phyloP scores from a whole-genome alignment of 768 basidiomycete species.

The Baorangia bicolor region DNA sequence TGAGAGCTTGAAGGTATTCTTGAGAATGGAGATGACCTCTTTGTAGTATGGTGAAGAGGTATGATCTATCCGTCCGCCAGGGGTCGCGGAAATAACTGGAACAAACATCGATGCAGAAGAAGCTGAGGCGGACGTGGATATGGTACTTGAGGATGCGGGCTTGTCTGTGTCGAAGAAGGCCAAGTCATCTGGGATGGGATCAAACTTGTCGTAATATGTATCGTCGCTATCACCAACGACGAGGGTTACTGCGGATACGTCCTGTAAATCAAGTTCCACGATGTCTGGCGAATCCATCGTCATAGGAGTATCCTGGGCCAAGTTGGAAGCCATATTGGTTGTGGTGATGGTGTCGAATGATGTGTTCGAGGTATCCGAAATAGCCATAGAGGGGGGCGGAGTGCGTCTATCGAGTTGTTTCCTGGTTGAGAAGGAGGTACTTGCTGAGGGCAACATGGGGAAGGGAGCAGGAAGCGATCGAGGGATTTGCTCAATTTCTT shows the following conservation, averaged over 20 bases:
- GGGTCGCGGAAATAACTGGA: background rate
- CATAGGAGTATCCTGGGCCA: slow-evolving; percentile 1
- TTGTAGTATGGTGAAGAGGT: slow-evolving; percentile 33
- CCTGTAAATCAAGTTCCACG: slow-evolving; percentile 23
- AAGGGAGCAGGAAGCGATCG: background rate
- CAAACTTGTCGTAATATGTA: slow-evolving; percentile 46
- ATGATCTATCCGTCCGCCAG: slow-evolving; percentile 26
- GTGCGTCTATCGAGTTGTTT: slow-evolving; percentile 7
- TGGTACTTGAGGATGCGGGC: slow-evolving; percentile 7
- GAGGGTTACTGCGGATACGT: slow-evolving; percentile 18
- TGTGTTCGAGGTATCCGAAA: slow-evolving; percentile 18
- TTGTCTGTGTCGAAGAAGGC: slow-evolving; percentile 13
- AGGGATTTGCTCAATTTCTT: background rate
- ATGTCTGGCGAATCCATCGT: slow-evolving; percentile 11
- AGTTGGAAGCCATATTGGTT: background rate
- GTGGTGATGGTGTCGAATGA: slow-evolving; percentile 4
- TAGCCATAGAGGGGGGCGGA: slow-evolving; percentile 14
- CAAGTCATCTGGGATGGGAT: slow-evolving; percentile 29
- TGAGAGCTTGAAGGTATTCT: slow-evolving; percentile 55
- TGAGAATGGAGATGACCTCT: slow-evolving; percentile 33
- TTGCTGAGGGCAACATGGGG: slow-evolving; percentile 1
- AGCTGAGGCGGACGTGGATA: slow-evolving; percentile 4
- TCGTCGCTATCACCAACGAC: slow-evolving; percentile 42
- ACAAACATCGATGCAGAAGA: slow-evolving; percentile 9
- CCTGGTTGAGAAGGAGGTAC: background rate